phyloP scores from a whole-genome alignment of 805 yeast genomes.

The Candida dendrica region DNA sequence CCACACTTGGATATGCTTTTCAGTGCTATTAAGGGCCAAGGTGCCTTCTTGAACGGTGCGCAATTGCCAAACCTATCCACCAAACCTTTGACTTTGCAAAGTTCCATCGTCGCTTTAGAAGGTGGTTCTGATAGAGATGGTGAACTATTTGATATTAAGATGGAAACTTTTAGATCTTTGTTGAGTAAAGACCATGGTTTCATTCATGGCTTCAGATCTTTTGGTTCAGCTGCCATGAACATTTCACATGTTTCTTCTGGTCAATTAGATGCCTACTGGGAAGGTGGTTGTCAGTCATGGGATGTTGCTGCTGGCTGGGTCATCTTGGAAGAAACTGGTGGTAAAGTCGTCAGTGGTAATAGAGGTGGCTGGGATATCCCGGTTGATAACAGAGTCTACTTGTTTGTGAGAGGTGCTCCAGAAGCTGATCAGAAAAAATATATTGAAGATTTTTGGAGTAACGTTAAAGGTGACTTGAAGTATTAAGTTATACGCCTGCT shows the following conservation, averaged over 20 bases:
- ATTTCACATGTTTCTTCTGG: constrained; percentile 53
- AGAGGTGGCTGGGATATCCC: constrained; percentile 40
- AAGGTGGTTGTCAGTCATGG: constrained; percentile 66
- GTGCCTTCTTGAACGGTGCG: constrained; percentile 43
- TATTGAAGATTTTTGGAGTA: constrained; percentile 43
- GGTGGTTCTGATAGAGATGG: constrained; percentile 56
- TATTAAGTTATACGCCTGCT: constrained; percentile 22
- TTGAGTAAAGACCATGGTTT: constrained; percentile 44
- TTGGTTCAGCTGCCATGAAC: constrained; percentile 63
- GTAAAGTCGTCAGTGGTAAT: constrained; percentile 47
- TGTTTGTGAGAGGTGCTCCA: constrained; percentile 49
- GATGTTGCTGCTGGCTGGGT: constrained; percentile 68
- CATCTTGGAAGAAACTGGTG: constrained; percentile 53
- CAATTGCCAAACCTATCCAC: constrained; percentile 23
- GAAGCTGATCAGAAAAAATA: constrained; percentile 35
- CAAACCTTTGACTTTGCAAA: constrained; percentile 37
- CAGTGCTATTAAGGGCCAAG: constrained; percentile 48
- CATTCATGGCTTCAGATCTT: constrained; percentile 53
- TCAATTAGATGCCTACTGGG: constrained; percentile 56
- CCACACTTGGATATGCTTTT: constrained; percentile 48
- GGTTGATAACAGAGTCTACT: constrained; percentile 44
- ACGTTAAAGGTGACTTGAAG: constrained; percentile 36
- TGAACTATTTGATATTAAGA: constrained; percentile 41
- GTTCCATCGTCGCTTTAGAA: constrained; percentile 50
- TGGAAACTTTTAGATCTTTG: constrained; percentile 38